Percentiles rank a stretch among this genome's conserved stretches.
These are phyloP conservation scores for Aaosphaeria arxii DNA, from an alignment of 2,329 filamentous ascomycete species.

Conservation along the genomic window DNA sequence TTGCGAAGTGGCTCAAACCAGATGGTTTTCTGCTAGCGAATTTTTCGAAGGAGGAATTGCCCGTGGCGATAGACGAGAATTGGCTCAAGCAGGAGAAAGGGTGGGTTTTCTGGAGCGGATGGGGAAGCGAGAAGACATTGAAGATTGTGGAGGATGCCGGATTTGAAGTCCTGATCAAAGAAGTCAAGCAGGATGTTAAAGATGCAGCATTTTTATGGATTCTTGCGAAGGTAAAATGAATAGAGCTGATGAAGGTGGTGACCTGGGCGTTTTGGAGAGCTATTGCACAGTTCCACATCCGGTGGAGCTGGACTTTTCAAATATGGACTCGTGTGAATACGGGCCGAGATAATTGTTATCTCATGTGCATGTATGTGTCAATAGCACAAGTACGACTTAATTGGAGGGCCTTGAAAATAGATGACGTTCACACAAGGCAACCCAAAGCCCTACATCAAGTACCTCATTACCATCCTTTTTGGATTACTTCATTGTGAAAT, in stretches of 20 bases:
- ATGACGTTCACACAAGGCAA: too few species aligned
- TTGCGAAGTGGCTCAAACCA: slow-evolving; percentile 50
- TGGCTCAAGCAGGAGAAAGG: slow-evolving; percentile 36
- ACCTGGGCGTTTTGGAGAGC: not conserved
- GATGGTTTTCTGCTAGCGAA: slow-evolving; percentile 45
- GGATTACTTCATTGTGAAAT: too few species aligned
- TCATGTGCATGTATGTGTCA: too few species aligned
- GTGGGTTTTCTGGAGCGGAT: slow-evolving; percentile 42
- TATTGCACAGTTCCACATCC: too few species aligned
- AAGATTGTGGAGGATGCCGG: slow-evolving; percentile 28
- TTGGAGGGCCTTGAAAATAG: too few species aligned
- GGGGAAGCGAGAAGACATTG: slow-evolving; percentile 33
- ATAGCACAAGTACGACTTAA: too few species aligned
- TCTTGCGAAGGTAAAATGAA: slow-evolving; percentile 15
- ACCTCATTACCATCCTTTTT: too few species aligned
- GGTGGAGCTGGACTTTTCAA: too few species aligned
- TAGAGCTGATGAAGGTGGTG: not conserved
- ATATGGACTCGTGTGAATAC: too few species aligned
- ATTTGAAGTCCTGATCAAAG: slow-evolving; percentile 18
- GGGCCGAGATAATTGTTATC: too few species aligned
- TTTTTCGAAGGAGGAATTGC: slow-evolving; percentile 36
- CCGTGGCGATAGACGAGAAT: slow-evolving; percentile 8
- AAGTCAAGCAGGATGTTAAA: slow-evolving; percentile 17
- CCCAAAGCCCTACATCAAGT: too few species aligned
- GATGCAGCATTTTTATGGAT: slow-evolving; percentile 29